These are phyloP conservation scores for Penicillium mononematosum DNA, from an alignment of 495 filamentous ascomycete species.

Conservation along the genomic window DNA sequence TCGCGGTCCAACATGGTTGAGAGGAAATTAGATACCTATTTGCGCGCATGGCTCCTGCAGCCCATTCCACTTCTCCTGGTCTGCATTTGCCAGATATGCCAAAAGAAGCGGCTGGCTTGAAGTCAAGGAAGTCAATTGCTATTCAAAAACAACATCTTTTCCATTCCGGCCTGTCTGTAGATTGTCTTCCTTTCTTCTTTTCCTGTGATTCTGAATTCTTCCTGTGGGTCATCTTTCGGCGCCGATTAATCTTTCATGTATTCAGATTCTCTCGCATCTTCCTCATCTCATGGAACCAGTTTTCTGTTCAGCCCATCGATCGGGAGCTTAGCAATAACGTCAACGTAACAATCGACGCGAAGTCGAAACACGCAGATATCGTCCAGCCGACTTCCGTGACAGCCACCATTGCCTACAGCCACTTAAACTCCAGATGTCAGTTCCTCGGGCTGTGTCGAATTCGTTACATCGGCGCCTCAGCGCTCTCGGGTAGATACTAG, in stretches of 20 bases:
- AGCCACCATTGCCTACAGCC: constrained; percentile 12
- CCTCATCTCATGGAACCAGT: background rate
- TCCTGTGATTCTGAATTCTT: background rate
- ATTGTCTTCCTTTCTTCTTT: background rate
- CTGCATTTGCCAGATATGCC: background rate
- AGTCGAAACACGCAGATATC: constrained; percentile 7
- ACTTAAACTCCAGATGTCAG: background rate
- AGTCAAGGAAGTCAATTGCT: background rate
- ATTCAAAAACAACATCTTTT: background rate
- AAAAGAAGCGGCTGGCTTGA: background rate
- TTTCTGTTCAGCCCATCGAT: background rate
- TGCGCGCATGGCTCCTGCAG: constrained; percentile 10
- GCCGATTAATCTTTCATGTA: background rate
- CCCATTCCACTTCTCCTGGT: constrained; percentile 4
- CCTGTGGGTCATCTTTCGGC: background rate
- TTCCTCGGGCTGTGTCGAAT: constrained; percentile 13
- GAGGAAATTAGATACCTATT: constrained; percentile 37
- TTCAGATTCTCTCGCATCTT: background rate
- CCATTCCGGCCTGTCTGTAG: background rate
- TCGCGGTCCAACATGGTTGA: constrained; percentile 20
- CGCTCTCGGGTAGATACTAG: constrained; percentile 17
- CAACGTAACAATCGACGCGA: background rate
- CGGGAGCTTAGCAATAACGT: background rate
- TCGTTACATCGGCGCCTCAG: constrained; percentile 12
- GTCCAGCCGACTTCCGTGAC: constrained; percentile 20